A percentile compares a stretch with the other conserved stretches of the same genome.
These are phyloP conservation scores for Pseudogymnoascus sp. DNA, from an alignment of 2,329 filamentous ascomycete species.

Conservation along the genomic window DNA sequence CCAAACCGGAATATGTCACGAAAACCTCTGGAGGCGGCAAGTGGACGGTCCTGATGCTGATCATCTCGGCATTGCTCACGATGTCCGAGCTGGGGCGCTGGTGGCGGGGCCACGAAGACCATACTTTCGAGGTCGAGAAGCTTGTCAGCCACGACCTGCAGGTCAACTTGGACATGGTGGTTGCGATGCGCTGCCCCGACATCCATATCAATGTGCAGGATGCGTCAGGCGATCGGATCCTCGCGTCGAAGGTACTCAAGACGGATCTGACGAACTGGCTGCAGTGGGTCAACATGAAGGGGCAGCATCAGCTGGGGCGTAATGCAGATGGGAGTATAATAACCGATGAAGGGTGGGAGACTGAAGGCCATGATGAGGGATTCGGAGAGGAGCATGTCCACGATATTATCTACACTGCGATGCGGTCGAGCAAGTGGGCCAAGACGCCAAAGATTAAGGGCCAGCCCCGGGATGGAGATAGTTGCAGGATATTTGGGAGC, in stretches of 20 bases:
- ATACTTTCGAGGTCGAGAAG: constrained; percentile 91
- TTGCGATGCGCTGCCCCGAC: constrained; percentile 78
- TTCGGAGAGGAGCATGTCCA: constrained; percentile 78
- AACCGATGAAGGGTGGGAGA: constrained; percentile 50
- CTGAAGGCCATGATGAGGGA: constrained; percentile 52
- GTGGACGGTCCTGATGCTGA: constrained; percentile 77
- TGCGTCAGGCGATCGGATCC: constrained; percentile 81
- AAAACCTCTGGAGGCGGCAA: constrained; percentile 80
- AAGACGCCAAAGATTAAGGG: constrained; percentile 61
- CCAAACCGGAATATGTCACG: constrained; percentile 85
- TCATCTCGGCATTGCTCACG: constrained; percentile 66
- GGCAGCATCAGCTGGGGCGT: constrained; percentile 50
- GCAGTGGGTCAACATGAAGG: constrained; percentile 68
- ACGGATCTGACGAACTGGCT: constrained; percentile 72
- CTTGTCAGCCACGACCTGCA: constrained; percentile 79
- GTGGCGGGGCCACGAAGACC: constrained; percentile 75
- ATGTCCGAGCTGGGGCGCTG: constrained; percentile 71
- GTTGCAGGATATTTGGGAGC: constrained; percentile 82
- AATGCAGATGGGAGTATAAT: constrained; percentile 47
- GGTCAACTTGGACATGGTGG: constrained; percentile 90
- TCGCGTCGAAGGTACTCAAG: constrained; percentile 65
- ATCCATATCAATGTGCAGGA: constrained; percentile 98
- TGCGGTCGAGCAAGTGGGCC: constrained; percentile 55
- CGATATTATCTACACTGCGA: constrained; percentile 71
- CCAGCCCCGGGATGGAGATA: constrained; percentile 43